Evolutionary conservation across 345 rosid genomes (phyloP), one percentile per base, ranked within the genome.

Genomic region (Syzygium aromaticum): DNA sequence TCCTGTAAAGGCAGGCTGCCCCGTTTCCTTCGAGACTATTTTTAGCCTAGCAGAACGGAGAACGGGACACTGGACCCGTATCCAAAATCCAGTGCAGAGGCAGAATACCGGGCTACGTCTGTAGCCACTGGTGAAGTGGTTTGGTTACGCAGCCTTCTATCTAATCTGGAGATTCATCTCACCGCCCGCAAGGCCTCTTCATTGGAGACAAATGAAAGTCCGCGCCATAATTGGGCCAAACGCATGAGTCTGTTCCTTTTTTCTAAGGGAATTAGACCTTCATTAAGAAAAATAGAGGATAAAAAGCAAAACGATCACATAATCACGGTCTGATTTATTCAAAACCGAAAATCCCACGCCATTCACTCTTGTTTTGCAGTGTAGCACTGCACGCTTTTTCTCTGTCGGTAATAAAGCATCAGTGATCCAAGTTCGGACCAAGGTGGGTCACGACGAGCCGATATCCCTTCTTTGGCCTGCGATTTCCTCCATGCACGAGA

Each of bases 401-500:
- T 52, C 46, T 43, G 6, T 6, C 46, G 4, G 46, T 43, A 43
- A 43, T 43, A 1, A 1, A 43, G 46, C 17, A 14, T 52, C 54
- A 52, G 54, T 52, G 17, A 52, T 52, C 13, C 1, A 51, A 51
- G 52, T 11, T 11, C 3, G 52, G 52, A 51, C 52, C 52, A 11
- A 43, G 49, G 21, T 38, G 49, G 49, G 7, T 1, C 46, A 30
- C 78, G 43, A 64, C 27, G 25, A 9, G 80, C 38, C 64, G 30
- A 4, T 25, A 46, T 33, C 27, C 80, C 82, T 73, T 33, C 82
- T 73, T 73, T 85, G 90, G 80, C 93, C 95, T 6, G 91, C 88
- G 54, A 94, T 90, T 85, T 91, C 90, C 91, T 93, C 94, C 63
- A 93, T 51, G 73, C 85, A 90, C 0, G 91, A 77, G 73, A 91